phyloP scores from a whole-genome alignment of 768 basidiomycete genomes.

The Mycena galericulata region DNA sequence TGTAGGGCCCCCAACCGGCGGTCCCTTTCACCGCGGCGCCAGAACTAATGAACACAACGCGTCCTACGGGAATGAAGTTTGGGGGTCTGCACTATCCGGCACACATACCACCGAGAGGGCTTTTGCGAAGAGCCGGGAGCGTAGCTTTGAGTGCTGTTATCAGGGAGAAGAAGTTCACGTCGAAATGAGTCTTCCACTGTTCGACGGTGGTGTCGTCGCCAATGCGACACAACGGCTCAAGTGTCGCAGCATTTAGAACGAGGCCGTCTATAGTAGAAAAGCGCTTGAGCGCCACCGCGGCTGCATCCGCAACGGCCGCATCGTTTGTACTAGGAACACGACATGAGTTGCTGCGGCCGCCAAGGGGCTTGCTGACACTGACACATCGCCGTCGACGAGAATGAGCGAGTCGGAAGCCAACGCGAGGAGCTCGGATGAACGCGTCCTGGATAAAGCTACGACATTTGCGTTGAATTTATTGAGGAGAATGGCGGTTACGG shows the following conservation, averaged over 20 bases:
- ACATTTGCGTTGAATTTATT: constrained; percentile 73
- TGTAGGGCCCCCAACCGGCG: constrained; percentile 77
- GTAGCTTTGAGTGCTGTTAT: constrained; percentile 75
- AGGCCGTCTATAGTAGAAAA: constrained; percentile 81
- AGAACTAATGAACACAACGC: constrained; percentile 86
- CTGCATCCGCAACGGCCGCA: constrained; percentile 63
- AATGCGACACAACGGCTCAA: constrained; percentile 77
- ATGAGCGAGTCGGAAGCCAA: constrained; percentile 64
- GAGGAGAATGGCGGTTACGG: constrained; percentile 76
- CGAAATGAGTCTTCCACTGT: constrained; percentile 79
- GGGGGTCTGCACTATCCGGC: not conserved
- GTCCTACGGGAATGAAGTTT: constrained; percentile 49
- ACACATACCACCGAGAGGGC: constrained; percentile 51
- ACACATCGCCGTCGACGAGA: constrained; percentile 81
- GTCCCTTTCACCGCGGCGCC: constrained; percentile 80
- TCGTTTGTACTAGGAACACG: constrained; percentile 66
- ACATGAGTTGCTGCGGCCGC: constrained; percentile 20
- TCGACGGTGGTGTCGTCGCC: constrained; percentile 62
- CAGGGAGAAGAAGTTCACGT: constrained; percentile 91
- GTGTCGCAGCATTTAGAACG: constrained; percentile 85
- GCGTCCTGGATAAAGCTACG: constrained; percentile 80
- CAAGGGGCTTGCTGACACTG: constrained; percentile 47
- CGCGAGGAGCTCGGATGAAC: constrained; percentile 70
- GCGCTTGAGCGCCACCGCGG: constrained; percentile 61
- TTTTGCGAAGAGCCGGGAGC: constrained; percentile 76